Base-by-base conservation (phyloP, 139 green algal genomes). In the Astrephomene gubernaculifera region DNA sequence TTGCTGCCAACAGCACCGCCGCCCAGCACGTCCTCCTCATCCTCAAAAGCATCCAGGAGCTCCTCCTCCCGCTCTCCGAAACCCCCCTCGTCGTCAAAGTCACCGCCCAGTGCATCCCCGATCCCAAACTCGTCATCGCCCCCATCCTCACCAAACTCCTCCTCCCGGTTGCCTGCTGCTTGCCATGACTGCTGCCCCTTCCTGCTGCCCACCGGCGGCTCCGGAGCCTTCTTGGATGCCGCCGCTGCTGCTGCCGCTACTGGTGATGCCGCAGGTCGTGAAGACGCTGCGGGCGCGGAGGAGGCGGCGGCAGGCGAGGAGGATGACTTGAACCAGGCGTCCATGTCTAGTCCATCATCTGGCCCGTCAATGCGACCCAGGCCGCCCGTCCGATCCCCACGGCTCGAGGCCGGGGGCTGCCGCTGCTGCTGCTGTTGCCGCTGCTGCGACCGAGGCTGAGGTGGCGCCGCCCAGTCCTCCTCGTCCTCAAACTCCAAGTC, bases 401-500 rank as follows among this genome's bases (percentile, higher is more conserved):
- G 60, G 22, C 29, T 29, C 2, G 22, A 38, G 22, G 60, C 27
- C n/a, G 9, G 60, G 22, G 60, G 68, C 36, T 12, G 65, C 33
- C 3, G 65, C 36, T 39, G 9, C 68, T 52, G n/a, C n/a, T n/a
- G n/a, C n/a, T n/a, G n/a, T n/a, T n/a, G n/a, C n/a, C n/a, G n/a
- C n/a, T n/a, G n/a, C n/a, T 10, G 68, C 68, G 29, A 57, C 14
- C 14, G 49, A 57, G 49, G 49, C 14, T 12, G 49, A 57, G 49
- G 49, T 57, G n/a, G 71, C 10, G 31, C 44, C 27, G 44, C 17
- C 71, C 53, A 29, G 52, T 80, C 71, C 6, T 29, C n/a, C 31
- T 78, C 70, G 44, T 80, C 71, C 21, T 80, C 49, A n/a, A 67
- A 65, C 19, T 80, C 45, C 49, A 63, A 29, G 49, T 63, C 70